Conservation (phyloP, 768 basidiomycete species). For the Clitopilus passeckerianus region DNA sequence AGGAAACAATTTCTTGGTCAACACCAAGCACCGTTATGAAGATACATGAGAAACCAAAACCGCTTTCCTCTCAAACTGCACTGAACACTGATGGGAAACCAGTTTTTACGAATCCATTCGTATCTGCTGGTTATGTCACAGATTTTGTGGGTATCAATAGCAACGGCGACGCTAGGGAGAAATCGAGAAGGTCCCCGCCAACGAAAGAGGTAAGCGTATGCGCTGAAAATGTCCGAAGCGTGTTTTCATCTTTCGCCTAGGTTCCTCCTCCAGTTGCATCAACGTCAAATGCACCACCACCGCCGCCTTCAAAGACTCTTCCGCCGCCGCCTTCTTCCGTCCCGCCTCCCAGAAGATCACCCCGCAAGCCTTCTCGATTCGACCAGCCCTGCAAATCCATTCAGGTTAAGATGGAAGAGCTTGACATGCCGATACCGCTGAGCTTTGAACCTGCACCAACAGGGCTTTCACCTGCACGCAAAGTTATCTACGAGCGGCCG, state of each 20-base stretch:
- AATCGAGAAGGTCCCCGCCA: not conserved
- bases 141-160: constrained; percentile 28
- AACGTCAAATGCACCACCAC: not conserved
- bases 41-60: not conserved
- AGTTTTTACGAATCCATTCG: constrained; percentile 32
- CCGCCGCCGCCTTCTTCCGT: not conserved
- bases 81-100: not conserved
- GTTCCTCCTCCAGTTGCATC: not conserved
- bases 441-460: not conserved
- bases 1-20: not conserved
- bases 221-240: not conserved
- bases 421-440: not conserved
- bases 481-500: not conserved
- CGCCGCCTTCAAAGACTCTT: not conserved
- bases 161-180: not conserved
- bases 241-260: not conserved
- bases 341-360: not conserved
- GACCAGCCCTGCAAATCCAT: not conserved
- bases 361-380: not conserved
- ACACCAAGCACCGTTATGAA: not conserved
- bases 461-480: not conserved
- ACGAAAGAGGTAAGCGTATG: not conserved
- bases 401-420: not conserved
- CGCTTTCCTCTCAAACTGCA: not conserved
- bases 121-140: constrained; percentile 45